Base-by-base conservation (phyloP, 176 grass and related monocot species). In the Lolium multiflorum region DNA sequence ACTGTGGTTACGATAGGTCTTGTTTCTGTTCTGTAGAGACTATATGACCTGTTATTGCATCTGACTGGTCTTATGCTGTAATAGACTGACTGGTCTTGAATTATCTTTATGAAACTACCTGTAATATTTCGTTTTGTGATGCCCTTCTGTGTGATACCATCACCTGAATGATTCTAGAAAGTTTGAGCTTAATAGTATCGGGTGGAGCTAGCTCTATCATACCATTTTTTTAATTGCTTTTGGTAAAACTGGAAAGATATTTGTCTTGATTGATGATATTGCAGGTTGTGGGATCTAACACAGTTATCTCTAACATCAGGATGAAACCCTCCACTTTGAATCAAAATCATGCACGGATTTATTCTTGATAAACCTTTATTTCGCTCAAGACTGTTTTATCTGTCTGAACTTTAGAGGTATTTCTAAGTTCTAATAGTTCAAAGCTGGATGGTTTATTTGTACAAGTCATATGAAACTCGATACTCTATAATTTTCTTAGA, bases 401-500 rank as follows among this genome's bases (percentile, higher is more conserved):
- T 67, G 48, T 28, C 24, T 74, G 80, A 75, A 76, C 11, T 80
- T 81, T 50, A 14, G 67, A 67, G 74, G 16, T 76, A 26, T 82
- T 59, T 57, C 18, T 39, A 18, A 72, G 25, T 28, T 57, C n/a
- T 67, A 9, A 6, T 4, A 14, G 61, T 55, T 15, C 31, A 70
- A 67, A 69, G 9, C 12, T 59, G 13, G 16, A 58, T 44, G 28
- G 0, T 77, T 89, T 64, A 25, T 74, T 66, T 65, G 59, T 74
- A 37, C 56, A 63, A 57, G 8, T 52, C 72, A 61, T 87, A 68
- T 84, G 41, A 76, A 46, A 80, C 9, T 66, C 5, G 7, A 71
- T 85, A 68, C 0, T n/a, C 52, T 37, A 86, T 87, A 35, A 58
- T 74, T 91, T 79, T 10, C 18, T 4, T 44, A 57, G 62, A 65